Conservation (phyloP, 2,329 filamentous ascomycete genomes). For the Cladosporium colombiae region DNA sequence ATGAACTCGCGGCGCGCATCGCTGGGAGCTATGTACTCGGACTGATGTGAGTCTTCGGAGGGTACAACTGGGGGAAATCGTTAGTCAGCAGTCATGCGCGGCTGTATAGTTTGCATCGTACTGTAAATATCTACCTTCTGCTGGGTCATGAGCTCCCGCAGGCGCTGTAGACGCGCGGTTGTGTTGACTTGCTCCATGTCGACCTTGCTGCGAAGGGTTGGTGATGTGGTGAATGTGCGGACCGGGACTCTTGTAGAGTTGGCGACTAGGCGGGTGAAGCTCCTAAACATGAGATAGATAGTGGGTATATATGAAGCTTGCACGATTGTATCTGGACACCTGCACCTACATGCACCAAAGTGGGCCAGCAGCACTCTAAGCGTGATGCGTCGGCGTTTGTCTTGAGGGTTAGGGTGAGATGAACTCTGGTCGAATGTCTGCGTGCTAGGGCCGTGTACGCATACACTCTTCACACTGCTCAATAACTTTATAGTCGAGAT, state of each 20-base stretch:
- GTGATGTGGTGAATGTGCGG: constrained; percentile 29
- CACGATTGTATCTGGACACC: background rate
- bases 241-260: constrained; percentile 7
- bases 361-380: background rate
- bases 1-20: constrained; percentile 91
- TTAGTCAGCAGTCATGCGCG: constrained; percentile 41
- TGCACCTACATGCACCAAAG: background rate
- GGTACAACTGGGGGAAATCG: constrained; percentile 69
- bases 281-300: constrained; percentile 18
- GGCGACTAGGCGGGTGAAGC: constrained; percentile 8
- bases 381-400: constrained; percentile 4
- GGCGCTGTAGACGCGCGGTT: constrained; percentile 68
- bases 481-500: too few species aligned
- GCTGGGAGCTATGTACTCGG: constrained; percentile 96
- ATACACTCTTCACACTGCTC: background rate
- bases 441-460: background rate
- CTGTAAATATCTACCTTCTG: constrained; percentile 88
- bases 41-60: constrained; percentile 95
- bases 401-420: background rate
- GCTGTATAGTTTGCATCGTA: constrained; percentile 47
- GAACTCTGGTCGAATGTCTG: background rate
- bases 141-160: constrained; percentile 85
- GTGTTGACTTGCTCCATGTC: constrained; percentile 82
- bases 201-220: constrained; percentile 25
- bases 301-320: background rate